These are phyloP conservation scores for Tilletia setariae DNA, from an alignment of 1,284 basidiomycete genomes.

Conservation along the genomic window DNA sequence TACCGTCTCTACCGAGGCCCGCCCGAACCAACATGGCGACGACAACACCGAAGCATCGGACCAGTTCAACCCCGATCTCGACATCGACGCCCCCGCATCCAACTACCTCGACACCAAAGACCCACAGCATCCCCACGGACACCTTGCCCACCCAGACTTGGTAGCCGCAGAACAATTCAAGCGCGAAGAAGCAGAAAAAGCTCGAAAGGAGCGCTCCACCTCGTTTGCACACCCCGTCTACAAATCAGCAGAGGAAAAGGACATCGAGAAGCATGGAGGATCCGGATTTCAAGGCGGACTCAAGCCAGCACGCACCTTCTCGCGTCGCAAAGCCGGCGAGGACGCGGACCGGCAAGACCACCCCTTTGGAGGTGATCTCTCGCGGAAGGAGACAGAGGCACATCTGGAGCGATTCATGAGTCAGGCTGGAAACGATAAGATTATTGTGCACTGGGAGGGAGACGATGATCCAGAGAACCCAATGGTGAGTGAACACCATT, in stretches of 20 bases:
- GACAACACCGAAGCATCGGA: not conserved
- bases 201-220: not conserved
- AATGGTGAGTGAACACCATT: conserved; percentile 4
- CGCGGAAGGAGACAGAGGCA: conserved; percentile 27
- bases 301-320: conserved; percentile 31
- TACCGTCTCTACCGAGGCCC: not conserved
- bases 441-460: conserved; percentile 52
- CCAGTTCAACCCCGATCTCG: not conserved
- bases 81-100: not conserved
- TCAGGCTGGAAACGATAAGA: conserved; percentile 39
- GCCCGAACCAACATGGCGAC: not conserved
- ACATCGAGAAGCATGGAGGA: not conserved
- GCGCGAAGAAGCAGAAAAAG: not conserved
- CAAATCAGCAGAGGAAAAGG: not conserved
- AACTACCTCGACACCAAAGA: not conserved
- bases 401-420: conserved; percentile 38
- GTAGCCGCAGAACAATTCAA: not conserved
- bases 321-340: conserved; percentile 26
- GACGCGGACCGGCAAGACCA: conserved; percentile 26
- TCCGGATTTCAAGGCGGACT: not conserved
- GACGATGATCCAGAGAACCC: conserved; percentile 42
- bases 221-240: not conserved
- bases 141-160: not conserved
- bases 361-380: conserved; percentile 38
- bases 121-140: not conserved